phyloP scores from a whole-genome alignment of 257 asterid genomes.

The Thymus quinquecostatus region DNA sequence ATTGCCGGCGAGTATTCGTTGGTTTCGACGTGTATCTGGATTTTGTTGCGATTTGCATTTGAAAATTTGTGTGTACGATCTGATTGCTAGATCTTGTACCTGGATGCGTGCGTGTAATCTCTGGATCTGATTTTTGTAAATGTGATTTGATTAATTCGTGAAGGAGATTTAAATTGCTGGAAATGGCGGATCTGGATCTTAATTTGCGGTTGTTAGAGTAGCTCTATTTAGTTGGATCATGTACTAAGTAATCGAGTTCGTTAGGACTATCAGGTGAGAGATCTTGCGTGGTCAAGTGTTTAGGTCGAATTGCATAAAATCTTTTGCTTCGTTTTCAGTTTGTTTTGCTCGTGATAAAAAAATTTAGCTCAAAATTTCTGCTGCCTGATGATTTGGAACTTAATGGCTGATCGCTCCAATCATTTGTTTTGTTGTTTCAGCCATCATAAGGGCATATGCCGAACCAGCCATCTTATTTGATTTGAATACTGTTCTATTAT shows the following conservation, averaged over 20 bases:
- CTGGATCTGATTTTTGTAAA: conserved; percentile 33
- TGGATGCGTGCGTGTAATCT: conserved; percentile 15
- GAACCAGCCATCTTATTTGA: not conserved
- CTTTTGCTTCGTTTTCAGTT: not conserved
- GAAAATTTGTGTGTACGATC: conserved; percentile 15
- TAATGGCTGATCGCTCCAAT: conserved; percentile 6
- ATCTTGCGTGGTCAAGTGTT: not conserved
- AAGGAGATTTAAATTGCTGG: not conserved
- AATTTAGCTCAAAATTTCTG: not conserved
- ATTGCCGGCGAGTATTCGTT: conserved; percentile 6
- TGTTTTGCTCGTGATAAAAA: conserved; percentile 2
- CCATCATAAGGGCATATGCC: not conserved
- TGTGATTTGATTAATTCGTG: conserved; percentile 1
- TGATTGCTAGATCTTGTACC: conserved; percentile 16
- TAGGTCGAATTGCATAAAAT: not conserved
- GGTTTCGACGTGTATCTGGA: not conserved
- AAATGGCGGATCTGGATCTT: conserved; percentile 36
- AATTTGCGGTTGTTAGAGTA: conserved; percentile 9
- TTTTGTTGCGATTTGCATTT: conserved; percentile 17
- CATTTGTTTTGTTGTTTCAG: conserved; percentile 1
- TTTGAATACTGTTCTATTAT: not conserved
- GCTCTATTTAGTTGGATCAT: conserved; percentile 10
- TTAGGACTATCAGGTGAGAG: not conserved
- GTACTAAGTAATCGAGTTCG: not conserved
- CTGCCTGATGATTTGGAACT: conserved; percentile 4